Evolutionary conservation across 129 eudicot species (phyloP).

Genomic region (Lonicera japonica): DNA sequence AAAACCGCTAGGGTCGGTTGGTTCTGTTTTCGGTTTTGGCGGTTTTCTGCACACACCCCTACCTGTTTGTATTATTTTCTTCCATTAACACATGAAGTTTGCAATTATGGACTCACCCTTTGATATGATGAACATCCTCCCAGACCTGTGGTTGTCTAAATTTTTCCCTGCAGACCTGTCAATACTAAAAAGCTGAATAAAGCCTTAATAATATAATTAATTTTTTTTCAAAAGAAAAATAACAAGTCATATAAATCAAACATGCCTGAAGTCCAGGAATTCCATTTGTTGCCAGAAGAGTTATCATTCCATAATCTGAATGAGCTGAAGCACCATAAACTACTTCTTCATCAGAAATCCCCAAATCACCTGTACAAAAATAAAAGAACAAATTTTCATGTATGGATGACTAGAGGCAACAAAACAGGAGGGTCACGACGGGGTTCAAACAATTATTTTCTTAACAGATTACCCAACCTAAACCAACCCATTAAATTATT

Average conservation of each 20-base stretch:
- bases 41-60: no score
- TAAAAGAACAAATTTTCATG: neutral
- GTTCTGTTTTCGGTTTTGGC: no score
- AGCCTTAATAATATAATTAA: neutral
- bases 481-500: no score
- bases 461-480: no score
- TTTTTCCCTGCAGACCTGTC: slow-evolving; percentile 81
- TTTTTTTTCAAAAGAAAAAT: neutral
- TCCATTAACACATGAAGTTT: neutral
- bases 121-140: slow-evolving; percentile 65
- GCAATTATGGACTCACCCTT: slow-evolving; percentile 44
- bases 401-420: slow-evolving; percentile 26
- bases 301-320: slow-evolving; percentile 80
- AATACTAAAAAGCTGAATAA: neutral
- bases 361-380: slow-evolving; percentile 33
- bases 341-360: slow-evolving; percentile 28
- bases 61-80: no score
- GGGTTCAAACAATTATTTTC: no score
- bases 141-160: slow-evolving; percentile 49
- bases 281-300: slow-evolving; percentile 71
- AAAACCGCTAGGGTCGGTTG: no score
- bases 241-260: slow-evolving; percentile 4
- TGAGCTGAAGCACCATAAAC: slow-evolving; percentile 81
- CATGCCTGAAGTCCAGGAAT: slow-evolving; percentile 83
- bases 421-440: no score